Evolutionary conservation across 2,329 filamentous ascomycete genomes (phyloP).

Genomic region (Microascus cirrosus): DNA sequence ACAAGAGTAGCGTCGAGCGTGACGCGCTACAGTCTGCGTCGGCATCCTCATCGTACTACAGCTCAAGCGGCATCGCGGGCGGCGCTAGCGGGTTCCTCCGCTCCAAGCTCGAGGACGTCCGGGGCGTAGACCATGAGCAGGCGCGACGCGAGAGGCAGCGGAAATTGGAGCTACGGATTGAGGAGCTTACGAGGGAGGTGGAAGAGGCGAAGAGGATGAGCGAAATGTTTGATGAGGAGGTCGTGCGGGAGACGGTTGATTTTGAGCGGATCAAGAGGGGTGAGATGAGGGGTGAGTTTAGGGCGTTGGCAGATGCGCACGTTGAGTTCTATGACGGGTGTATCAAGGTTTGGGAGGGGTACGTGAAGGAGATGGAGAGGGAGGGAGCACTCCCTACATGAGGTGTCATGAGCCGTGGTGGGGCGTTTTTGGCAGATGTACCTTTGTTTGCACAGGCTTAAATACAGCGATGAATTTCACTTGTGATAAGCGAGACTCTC

Average conservation of each 20-base stretch:
- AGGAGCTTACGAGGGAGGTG: slow-evolving; percentile 80
- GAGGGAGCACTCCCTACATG: slow-evolving; percentile 27
- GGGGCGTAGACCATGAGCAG: slow-evolving; percentile 93
- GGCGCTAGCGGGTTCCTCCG: slow-evolving; percentile 81
- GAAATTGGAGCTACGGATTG: slow-evolving; percentile 85
- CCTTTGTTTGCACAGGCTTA: not conserved
- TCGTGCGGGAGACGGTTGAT: slow-evolving; percentile 82
- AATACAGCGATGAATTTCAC: not conserved
- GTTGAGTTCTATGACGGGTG: slow-evolving; percentile 76
- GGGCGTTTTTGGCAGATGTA: not conserved
- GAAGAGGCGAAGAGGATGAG: slow-evolving; percentile 77
- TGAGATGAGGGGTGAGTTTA: slow-evolving; percentile 83
- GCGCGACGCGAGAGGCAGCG: slow-evolving; percentile 75
- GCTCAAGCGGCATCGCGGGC: slow-evolving; percentile 37
- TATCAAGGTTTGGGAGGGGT: slow-evolving; percentile 76
- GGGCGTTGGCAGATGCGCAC: slow-evolving; percentile 72
- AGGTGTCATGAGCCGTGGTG: not conserved
- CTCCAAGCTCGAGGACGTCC: slow-evolving; percentile 90
- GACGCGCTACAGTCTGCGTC: slow-evolving; percentile 63
- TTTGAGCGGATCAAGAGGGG: slow-evolving; percentile 94
- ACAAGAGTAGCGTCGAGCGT: slow-evolving; percentile 78
- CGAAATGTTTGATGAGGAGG: slow-evolving; percentile 92
- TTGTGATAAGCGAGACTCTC: too few relatives aligned
- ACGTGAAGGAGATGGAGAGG: slow-evolving; percentile 78
- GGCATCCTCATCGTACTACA: slow-evolving; percentile 16